phyloP scores from a whole-genome alignment of 2,329 filamentous ascomycete species.

The Scytalidium lignicola region DNA sequence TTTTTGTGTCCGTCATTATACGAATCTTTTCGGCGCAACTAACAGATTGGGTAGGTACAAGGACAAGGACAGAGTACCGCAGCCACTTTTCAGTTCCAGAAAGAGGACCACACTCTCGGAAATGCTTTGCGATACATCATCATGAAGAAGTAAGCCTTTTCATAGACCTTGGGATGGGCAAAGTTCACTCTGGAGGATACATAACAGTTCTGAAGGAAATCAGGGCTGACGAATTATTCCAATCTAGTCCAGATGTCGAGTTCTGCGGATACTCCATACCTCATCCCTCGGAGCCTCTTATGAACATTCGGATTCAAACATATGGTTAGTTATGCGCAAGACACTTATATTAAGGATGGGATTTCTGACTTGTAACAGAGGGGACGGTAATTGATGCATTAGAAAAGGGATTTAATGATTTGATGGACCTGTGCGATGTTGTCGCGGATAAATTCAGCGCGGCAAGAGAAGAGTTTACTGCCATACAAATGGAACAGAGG shows the following conservation, averaged over 20 bases:
- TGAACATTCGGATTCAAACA: constrained; percentile 97
- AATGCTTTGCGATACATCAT: constrained; percentile 93
- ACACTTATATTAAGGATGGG: neutral
- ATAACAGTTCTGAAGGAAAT: neutral
- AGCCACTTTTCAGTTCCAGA: constrained; percentile 89
- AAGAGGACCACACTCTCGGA: constrained; percentile 91
- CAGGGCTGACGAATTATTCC: constrained; percentile 6
- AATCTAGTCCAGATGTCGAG: constrained; percentile 79
- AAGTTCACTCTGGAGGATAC: neutral
- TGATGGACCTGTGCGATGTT: constrained; percentile 89
- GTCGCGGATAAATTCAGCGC: constrained; percentile 83
- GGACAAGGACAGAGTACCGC: too few relatives aligned
- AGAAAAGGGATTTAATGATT: constrained; percentile 81
- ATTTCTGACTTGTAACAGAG: constrained; percentile 44
- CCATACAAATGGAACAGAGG: constrained; percentile 8
- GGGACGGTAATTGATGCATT: constrained; percentile 78
- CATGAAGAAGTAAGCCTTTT: constrained; percentile 82
- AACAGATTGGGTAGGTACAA: neutral
- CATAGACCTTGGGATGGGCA: too few relatives aligned
- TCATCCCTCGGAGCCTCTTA: constrained; percentile 90
- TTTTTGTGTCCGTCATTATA: neutral
- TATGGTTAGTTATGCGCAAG: constrained; percentile 60
- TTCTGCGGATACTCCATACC: constrained; percentile 98
- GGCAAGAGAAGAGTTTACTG: constrained; percentile 58
- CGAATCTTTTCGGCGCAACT: neutral